phyloP scores from a whole-genome alignment of 495 filamentous ascomycete genomes.

The Thozetella sp. region DNA sequence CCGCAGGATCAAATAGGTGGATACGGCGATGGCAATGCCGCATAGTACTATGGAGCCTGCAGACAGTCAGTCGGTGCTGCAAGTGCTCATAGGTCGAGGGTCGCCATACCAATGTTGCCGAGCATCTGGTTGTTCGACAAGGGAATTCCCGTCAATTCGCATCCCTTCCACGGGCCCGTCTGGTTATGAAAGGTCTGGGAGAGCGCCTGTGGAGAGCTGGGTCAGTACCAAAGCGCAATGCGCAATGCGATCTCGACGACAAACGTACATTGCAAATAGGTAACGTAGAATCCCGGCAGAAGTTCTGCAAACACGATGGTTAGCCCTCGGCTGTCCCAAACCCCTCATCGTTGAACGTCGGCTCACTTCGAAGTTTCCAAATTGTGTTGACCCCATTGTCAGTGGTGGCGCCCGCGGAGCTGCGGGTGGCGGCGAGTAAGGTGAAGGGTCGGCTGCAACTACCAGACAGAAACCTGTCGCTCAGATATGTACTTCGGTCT shows the following conservation, averaged over 20 bases:
- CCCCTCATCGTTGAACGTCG: not conserved
- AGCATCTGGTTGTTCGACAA: conserved; percentile 65
- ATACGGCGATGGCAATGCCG: conserved; percentile 71
- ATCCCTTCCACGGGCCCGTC: conserved; percentile 60
- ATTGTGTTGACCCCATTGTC: conserved; percentile 69
- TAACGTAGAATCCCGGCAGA: conserved; percentile 95
- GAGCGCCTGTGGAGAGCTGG: conserved; percentile 32
- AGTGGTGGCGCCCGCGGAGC: conserved; percentile 22
- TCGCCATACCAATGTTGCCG: conserved; percentile 79
- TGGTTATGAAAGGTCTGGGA: conserved; percentile 43
- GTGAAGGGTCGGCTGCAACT: not conserved
- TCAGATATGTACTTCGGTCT: not conserved
- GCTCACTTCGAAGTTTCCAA: conserved; percentile 89
- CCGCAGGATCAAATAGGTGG: conserved; percentile 67
- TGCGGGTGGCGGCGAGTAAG: conserved; percentile 10
- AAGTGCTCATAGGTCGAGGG: not conserved
- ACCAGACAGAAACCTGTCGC: not conserved
- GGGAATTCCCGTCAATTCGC: conserved; percentile 71
- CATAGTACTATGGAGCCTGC: conserved; percentile 89
- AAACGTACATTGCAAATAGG: conserved; percentile 93
- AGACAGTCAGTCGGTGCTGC: conserved; percentile 13
- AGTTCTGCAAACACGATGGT: conserved; percentile 59
- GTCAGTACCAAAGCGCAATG: conserved; percentile 2
- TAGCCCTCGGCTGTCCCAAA: conserved; percentile 10
- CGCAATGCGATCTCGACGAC: conserved; percentile 5